phyloP scores from a whole-genome alignment of 805 yeast genomes.

The Starmera quercuum region DNA sequence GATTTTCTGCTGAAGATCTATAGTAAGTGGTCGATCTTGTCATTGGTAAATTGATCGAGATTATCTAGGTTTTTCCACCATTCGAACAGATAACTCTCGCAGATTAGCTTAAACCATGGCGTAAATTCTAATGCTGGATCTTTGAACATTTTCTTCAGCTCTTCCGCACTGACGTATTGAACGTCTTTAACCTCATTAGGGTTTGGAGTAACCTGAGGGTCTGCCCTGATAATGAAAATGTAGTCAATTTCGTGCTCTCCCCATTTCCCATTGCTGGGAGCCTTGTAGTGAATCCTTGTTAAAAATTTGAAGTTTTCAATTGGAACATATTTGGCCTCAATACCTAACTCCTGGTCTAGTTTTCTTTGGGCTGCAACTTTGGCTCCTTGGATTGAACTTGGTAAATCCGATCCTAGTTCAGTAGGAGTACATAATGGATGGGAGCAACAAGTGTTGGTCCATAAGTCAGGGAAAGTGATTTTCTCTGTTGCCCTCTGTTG shows the following conservation, averaged over 20 bases:
- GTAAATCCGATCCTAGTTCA: conserved; percentile 65
- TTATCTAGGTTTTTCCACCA: conserved; percentile 86
- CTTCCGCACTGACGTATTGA: conserved; percentile 62
- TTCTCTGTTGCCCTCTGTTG: conserved; percentile 97
- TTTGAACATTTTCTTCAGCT: conserved; percentile 69
- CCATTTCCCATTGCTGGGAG: conserved; percentile 79
- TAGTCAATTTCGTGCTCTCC: conserved; percentile 98
- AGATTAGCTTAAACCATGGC: conserved; percentile 97
- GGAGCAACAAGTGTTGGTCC: conserved; percentile 99
- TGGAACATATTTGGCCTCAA: conserved; percentile 50
- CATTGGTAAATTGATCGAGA: conserved; percentile 40
- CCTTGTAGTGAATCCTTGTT: conserved; percentile 92
- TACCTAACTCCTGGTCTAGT: conserved; percentile 89
- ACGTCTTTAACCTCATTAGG: conserved; percentile 82
- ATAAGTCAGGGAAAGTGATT: conserved; percentile 91
- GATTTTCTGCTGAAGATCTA: conserved; percentile 5
- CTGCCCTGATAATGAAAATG: conserved; percentile 67
- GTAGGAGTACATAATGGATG: conserved; percentile 84
- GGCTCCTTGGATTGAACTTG: conserved; percentile 66
- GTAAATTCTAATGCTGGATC: conserved; percentile 70
- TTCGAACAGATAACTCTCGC: conserved; percentile 80
- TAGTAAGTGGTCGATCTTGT: conserved; percentile 21
- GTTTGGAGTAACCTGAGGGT: conserved; percentile 45
- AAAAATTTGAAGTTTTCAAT: conserved; percentile 67
- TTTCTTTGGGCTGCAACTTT: conserved; percentile 88